Evolutionary conservation across 2,329 filamentous ascomycete genomes (phyloP), one percentile per base, ranked within the genome.

Genomic region (Xylaria sp.): DNA sequence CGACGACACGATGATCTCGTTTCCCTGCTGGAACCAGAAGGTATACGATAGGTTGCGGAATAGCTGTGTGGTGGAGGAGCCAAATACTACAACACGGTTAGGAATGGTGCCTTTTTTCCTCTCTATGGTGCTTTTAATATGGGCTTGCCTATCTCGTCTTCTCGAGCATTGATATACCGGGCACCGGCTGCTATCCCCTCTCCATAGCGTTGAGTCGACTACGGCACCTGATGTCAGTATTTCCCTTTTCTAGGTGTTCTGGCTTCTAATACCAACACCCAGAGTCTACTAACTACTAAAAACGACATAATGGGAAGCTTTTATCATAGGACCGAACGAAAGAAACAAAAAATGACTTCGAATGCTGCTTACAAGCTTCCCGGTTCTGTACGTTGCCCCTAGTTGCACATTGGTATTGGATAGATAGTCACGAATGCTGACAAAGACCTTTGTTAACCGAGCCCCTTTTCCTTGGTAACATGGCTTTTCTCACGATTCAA

Each of bases 21-120:
- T 83, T 40, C 83, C 83, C 1, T 76, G 67, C 9, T 74, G 63
- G 65, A 87, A 83, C 9, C 69, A 63, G 4, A 88, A 70, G 2
- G 81, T 74, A 19, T 76, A 76, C 0, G 84, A 82, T 16, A 92
- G 78, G 67, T 92, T 92, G 60, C 88, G 84, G 63, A 91, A 83
- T 8, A 92, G 80, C 66, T 91, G 89, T 0, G 90, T 92, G 0
- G 89, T 90, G 1, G 89, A 90, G 0, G 86, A 74, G 1, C 89
- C 89, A 50, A 91, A 79, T 42, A 89, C 88, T 85, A 21, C 13
- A 22, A 50, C 2, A 46, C 44, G 51, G 19, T 22, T 13, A 19
- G 21, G 7, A 2, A 17, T 20, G 29, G 7, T 41, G 18, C 24
- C 26, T 13, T 11, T 34, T 34, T 13, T 11, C 11, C 8, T 7